These are phyloP conservation scores for Lipomyces yamadae DNA, from an alignment of 805 yeast species.

Conservation along the genomic window DNA sequence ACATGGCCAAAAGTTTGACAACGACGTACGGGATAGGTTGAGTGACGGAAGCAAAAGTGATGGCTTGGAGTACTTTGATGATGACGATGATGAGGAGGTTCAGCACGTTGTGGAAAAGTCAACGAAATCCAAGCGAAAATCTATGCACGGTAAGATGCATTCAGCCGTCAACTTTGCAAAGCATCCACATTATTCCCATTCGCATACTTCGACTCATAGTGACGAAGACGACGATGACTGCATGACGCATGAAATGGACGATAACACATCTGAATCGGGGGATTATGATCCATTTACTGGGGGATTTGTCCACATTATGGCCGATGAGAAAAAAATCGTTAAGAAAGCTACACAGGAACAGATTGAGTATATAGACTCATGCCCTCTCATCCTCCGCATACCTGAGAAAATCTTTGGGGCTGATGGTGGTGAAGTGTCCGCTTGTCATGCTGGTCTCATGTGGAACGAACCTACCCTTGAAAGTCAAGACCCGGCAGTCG, in stretches of 20 bases:
- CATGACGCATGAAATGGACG: constrained; percentile 34
- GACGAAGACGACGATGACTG: constrained; percentile 37
- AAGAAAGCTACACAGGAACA: constrained; percentile 59
- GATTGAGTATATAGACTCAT: constrained; percentile 60
- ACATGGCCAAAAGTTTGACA: constrained; percentile 52
- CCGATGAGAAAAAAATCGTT: constrained; percentile 37
- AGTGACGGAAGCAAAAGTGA: constrained; percentile 34
- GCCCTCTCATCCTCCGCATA: constrained; percentile 66
- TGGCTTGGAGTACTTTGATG: constrained; percentile 43
- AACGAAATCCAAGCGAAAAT: constrained; percentile 4
- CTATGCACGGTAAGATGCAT: constrained; percentile 3
- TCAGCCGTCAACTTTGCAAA: neutral
- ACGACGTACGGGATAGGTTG: constrained; percentile 37
- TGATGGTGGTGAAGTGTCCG: constrained; percentile 53
- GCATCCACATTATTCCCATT: constrained; percentile 3
- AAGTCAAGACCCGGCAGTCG: constrained; percentile 65
- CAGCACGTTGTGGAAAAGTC: neutral
- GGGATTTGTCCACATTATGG: constrained; percentile 33
- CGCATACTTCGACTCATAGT: neutral
- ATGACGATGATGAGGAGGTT: constrained; percentile 23
- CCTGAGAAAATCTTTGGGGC: constrained; percentile 56
- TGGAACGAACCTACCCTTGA: constrained; percentile 61
- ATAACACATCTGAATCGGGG: constrained; percentile 35
- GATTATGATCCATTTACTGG: constrained; percentile 30
- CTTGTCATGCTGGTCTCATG: constrained; percentile 82